Evolutionary conservation across 2,329 filamentous ascomycete genomes (phyloP).

Genomic region (Claviceps lovelessii): DNA sequence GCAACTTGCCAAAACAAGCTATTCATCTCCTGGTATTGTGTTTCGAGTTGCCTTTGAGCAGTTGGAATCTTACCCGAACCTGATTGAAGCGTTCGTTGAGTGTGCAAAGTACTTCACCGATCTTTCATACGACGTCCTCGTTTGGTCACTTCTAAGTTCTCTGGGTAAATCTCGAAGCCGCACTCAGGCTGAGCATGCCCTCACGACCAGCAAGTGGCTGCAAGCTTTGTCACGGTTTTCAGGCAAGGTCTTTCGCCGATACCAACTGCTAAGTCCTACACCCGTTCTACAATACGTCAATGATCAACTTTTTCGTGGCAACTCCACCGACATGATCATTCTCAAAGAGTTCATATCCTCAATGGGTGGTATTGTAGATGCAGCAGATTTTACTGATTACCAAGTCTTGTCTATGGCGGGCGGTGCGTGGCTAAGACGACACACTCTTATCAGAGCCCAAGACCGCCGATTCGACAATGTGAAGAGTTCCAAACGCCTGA

Average conservation of each 20-base stretch:
- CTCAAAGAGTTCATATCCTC: conserved; percentile 78
- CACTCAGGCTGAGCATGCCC: conserved; percentile 46
- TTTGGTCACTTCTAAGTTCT: conserved; percentile 78
- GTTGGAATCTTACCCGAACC: conserved; percentile 85
- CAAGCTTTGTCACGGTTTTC: conserved; percentile 82
- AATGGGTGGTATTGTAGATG: conserved; percentile 86
- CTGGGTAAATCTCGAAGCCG: conserved; percentile 49
- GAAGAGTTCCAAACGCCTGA: conserved; percentile 62
- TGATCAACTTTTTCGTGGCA: conserved; percentile 65
- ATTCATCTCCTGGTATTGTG: conserved; percentile 78
- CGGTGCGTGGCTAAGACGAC: conserved; percentile 62
- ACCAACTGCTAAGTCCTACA: conserved; percentile 66
- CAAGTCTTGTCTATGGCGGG: conserved; percentile 77
- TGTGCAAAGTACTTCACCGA: conserved; percentile 89
- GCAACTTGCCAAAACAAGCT: conserved; percentile 79
- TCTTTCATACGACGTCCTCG: conserved; percentile 81
- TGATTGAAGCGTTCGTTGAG: conserved; percentile 89
- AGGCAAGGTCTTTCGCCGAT: conserved; percentile 77
- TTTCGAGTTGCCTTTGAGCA: conserved; percentile 81
- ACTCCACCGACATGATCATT: conserved; percentile 82
- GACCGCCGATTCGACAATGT: conserved; percentile 69
- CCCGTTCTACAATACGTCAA: conserved; percentile 85
- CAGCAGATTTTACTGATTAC: conserved; percentile 74
- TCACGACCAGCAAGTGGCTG: conserved; percentile 81
- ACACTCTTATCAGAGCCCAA: conserved; percentile 65